Conservation (phyloP, 192 early-diverging fungal genomes). For the Coemansia sp. region DNA sequence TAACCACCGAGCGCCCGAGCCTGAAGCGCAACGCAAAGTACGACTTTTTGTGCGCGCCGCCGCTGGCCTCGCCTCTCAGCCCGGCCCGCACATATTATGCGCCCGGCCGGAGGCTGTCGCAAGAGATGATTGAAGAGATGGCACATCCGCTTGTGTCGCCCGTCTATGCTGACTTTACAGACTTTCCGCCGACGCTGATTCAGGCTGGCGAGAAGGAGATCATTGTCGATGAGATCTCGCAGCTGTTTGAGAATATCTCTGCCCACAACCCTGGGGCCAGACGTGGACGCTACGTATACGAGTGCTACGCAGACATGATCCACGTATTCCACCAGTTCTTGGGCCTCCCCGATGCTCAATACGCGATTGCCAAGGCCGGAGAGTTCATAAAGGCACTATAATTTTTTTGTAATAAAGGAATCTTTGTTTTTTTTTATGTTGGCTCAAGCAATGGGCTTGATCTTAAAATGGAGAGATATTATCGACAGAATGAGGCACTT, state of each 20-base stretch:
- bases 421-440: too few relatives aligned
- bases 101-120: conserved; percentile 24
- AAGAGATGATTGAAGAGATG: conserved; percentile 25
- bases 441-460: conserved; percentile 38
- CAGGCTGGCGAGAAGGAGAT: conserved; percentile 45
- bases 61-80: conserved; percentile 19
- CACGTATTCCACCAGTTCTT: conserved; percentile 48
- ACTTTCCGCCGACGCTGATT: conserved; percentile 38
- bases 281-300: conserved; percentile 16
- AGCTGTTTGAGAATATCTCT: conserved; percentile 31
- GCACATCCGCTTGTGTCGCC: conserved; percentile 45
- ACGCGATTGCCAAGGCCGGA: conserved; percentile 22
- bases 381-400: conserved; percentile 30
- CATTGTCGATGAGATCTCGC: conserved; percentile 31
- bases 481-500: conserved; percentile 95
- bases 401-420: too few relatives aligned
- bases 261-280: conserved; percentile 18
- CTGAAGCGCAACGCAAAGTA: conserved; percentile 18
- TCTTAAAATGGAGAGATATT: conserved; percentile 94
- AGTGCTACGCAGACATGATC: conserved; percentile 44
- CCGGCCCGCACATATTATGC: conserved; percentile 34
- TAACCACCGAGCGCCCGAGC: conserved; percentile 17
- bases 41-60: conserved; percentile 22
- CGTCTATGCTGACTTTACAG: conserved; percentile 30
- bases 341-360: conserved; percentile 14